Evolutionary conservation across 352 stramenopile genomes (phyloP), one percentile per base, ranked within the genome.

Genomic region (Phytophthora quininea): DNA sequence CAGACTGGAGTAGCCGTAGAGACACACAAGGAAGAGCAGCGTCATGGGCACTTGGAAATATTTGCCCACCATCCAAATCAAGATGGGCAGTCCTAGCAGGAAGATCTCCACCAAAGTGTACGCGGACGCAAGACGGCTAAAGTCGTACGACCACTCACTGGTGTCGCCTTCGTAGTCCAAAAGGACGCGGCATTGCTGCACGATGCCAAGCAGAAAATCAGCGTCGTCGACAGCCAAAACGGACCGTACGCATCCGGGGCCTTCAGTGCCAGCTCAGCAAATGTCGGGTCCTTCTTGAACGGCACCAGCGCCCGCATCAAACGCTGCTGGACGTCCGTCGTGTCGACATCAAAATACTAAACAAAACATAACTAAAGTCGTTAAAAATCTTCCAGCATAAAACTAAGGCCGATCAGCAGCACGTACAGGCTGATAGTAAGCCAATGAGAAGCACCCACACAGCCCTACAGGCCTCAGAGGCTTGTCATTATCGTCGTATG

Each of bases 331-430:
- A 96, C 83, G 65, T 96, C 86, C 32, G 60, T 60, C 19, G 88
- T 96, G 68, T 96, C 88, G 1, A 96, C 88, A 53, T 96, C 85
- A 62, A 96, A 96, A 51, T 92, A 95, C 88, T 96, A 51, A 54
- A 30, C n/a, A 45, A 54, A 2, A 46, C 12, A 42, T 8, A 38
- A 15, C 6, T 60, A 15, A 62, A 32, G 10, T 57, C 46, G 59
- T 24, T 4, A 35, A 15, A 31, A 5, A 14, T 51, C 42, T 37
- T 40, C 35, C 10, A 40, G 35, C 10, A 11, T 6, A 0, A 11
- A 11, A 40, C 6, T 40, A 11, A 40, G 10, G 6, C 0, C 35
- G 35, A 51, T 46, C 24, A 14, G 63, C n/a, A 45, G 29, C 11
- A 81, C 88, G 46, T 55, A 96, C 88, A 7, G 88, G 88, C 56